A percentile compares a stretch with the other conserved stretches of the same genome.
Evolutionary conservation across 2,329 filamentous ascomycete genomes (phyloP).

Genomic region (Colletotrichum falcatum): DNA sequence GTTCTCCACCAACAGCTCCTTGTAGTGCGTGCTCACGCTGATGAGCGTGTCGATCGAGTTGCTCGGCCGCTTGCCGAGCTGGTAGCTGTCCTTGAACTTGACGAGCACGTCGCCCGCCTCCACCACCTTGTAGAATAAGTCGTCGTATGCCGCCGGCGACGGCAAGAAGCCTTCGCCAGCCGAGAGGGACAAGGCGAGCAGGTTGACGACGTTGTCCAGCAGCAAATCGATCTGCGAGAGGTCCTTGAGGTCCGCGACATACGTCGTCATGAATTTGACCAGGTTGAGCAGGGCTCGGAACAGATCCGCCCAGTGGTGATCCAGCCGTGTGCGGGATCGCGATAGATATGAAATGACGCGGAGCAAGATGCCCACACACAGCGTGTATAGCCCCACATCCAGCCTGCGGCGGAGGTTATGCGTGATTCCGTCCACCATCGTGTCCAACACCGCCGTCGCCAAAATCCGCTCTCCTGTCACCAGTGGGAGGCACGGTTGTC

Average conservation of each 20-base stretch:
- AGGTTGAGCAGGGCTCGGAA: constrained; percentile 91
- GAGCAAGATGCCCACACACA: constrained; percentile 84
- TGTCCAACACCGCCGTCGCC: constrained; percentile 82
- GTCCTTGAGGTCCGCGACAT: constrained; percentile 79
- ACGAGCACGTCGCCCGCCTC: constrained; percentile 86
- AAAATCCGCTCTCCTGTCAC: constrained; percentile 79
- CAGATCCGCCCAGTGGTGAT: constrained; percentile 95
- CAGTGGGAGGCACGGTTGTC: constrained; percentile 85
- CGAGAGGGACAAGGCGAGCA: constrained; percentile 86
- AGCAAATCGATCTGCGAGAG: constrained; percentile 78
- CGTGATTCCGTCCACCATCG: constrained; percentile 90
- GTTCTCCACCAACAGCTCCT: constrained; percentile 77
- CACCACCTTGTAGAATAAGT: constrained; percentile 98
- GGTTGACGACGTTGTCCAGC: constrained; percentile 81
- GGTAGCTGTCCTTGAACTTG: constrained; percentile 85
- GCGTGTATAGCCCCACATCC: constrained; percentile 85
- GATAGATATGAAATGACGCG: constrained; percentile 87
- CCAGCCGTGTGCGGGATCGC: constrained; percentile 81
- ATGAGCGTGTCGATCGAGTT: constrained; percentile 88
- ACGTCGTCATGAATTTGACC: constrained; percentile 90
- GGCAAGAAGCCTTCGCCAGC: constrained; percentile 92
- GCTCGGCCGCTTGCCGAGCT: constrained; percentile 65
- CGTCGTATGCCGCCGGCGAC: constrained; percentile 88
- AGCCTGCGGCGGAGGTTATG: constrained; percentile 91
- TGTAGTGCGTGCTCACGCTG: constrained; percentile 87